Percentiles rank a stretch among this genome's conserved stretches.
These are phyloP conservation scores for Ophiostoma quercus DNA, from an alignment of 2,329 filamentous ascomycete species.

Conservation along the genomic window DNA sequence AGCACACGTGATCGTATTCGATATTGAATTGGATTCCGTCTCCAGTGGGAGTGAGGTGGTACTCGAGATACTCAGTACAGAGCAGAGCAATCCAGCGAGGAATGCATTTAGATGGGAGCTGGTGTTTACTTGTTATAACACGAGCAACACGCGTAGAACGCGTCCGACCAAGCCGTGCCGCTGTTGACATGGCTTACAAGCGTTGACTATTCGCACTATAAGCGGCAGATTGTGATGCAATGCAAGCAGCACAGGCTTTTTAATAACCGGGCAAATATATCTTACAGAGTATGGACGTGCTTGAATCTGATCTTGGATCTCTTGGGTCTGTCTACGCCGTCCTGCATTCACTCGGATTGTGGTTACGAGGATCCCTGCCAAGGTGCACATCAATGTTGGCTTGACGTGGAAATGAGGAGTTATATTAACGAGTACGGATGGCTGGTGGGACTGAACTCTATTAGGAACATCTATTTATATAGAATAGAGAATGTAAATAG, in stretches of 20 bases:
- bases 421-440: neutral
- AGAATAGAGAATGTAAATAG: neutral
- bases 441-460: neutral
- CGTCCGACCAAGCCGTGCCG: conserved; percentile 1
- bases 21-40: neutral
- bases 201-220: neutral
- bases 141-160: neutral
- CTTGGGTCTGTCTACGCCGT: neutral
- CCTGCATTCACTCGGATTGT: neutral
- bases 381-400: neutral
- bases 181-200: neutral
- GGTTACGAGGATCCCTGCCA: neutral
- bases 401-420: neutral
- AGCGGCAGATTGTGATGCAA: neutral
- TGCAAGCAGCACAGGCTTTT: neutral
- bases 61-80: neutral
- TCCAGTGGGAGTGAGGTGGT: neutral
- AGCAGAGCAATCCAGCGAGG: neutral
- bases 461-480: neutral
- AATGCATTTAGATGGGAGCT: neutral
- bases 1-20: neutral
- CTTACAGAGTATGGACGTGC: too few relatives aligned
- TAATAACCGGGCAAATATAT: neutral
- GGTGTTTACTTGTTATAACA: neutral
- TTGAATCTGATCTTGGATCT: neutral